Evolutionary conservation across 2,329 filamentous ascomycete species (phyloP), one percentile per base, ranked within the genome.

Genomic region (Conoideocrella luteorostrata): DNA sequence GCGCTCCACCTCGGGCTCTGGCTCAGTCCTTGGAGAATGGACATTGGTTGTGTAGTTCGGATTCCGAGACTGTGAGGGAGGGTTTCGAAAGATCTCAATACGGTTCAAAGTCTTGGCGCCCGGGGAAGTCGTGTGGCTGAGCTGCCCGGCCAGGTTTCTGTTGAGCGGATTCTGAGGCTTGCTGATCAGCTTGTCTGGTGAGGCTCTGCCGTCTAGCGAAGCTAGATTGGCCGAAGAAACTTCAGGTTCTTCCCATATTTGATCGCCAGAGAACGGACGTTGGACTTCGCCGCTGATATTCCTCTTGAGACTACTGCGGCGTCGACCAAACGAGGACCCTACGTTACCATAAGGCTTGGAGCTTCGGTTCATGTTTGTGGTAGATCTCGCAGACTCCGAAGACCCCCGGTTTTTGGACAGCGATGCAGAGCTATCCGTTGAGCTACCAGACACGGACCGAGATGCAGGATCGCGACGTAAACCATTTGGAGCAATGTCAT

Each of bases 171-270:
- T 63, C 23, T 49, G 53, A 55, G 65, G 52, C 61, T 62, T 55
- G 45, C 44, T 56, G 52, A 52, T 54, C 39, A 64, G 53, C 38
- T 59, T 63, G 32, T 58, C 53, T 5, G 60, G 59, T 7, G 60
- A 61, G 13, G 53, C 47, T 55, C 66, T 56, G 40, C 59, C 58
- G 41, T 57, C 56, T 43, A 54, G 34, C 10, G 40, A 26, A 20
- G 32, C 34, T 11, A 29, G 33, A 4, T 29, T 35, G 26, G 26
- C 52, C 34, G 44, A 32, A 11, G 48, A 39, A 12, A 50, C 71
- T 56, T 86, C 80, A 1, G 88, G 86, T 59, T 96, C 91, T 62
- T 96, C 90, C 73, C 88, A 96, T 48, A 96, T 90, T 57, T 87
- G 82, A 58, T 89, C 84, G 26, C 82, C 79, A 2, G 82, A 84